These are phyloP conservation scores for Chalciporus piperatus DNA, from an alignment of 768 basidiomycete genomes.

Conservation along the genomic window DNA sequence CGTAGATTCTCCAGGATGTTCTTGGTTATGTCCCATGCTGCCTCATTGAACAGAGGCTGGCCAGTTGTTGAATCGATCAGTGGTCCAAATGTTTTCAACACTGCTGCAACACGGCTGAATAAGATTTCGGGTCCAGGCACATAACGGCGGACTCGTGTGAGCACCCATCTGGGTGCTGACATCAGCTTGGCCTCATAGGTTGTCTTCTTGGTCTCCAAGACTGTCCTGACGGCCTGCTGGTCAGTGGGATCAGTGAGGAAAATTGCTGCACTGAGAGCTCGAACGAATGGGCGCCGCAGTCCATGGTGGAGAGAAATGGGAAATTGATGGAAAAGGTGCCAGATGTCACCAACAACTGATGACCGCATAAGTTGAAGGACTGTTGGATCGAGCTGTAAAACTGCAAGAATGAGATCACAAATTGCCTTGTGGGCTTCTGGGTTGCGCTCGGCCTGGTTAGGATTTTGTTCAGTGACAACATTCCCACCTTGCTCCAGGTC, in stretches of 20 bases:
- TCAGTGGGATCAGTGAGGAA: not conserved
- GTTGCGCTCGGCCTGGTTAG: too few species aligned
- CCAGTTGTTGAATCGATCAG: conserved; percentile 31
- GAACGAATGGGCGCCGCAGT: not conserved
- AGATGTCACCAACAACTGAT: not conserved
- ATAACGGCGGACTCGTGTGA: conserved; percentile 21
- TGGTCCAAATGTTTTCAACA: conserved; percentile 34
- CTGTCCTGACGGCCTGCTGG: not conserved
- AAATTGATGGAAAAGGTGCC: not conserved
- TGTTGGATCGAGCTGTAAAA: not conserved
- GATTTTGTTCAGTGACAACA: too few species aligned
- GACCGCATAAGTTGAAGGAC: too few species aligned
- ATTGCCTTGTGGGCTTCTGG: too few species aligned
- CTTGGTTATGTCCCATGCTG: conserved; percentile 30
- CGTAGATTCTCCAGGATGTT: conserved; percentile 28
- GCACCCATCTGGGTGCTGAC: conserved; percentile 21
- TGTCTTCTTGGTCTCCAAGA: too few species aligned
- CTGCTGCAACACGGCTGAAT: conserved; percentile 19
- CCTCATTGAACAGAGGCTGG: conserved; percentile 29
- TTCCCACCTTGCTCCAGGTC: too few species aligned
- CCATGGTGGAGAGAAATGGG: not conserved
- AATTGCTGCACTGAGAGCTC: not conserved
- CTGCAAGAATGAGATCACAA: not conserved
- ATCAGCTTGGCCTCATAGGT: too few species aligned
- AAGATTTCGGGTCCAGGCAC: conserved; percentile 35